A percentile compares a stretch with the other conserved stretches of the same genome.
Conservation (phyloP, 2,329 filamentous ascomycete species). For the Kalaharituber pfeilii region DNA sequence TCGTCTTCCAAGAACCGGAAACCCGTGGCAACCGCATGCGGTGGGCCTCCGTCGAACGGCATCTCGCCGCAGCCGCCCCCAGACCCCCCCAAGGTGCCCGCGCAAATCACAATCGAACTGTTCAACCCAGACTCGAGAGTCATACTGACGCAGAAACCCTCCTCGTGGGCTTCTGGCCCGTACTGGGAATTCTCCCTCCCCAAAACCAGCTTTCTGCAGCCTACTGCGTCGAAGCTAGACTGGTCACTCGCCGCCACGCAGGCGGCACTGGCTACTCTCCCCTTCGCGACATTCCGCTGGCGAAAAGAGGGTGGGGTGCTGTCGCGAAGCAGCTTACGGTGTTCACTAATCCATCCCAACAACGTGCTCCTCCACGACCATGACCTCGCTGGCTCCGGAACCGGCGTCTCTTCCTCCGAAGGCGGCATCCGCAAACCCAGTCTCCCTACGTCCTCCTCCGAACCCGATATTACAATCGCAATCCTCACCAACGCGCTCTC, state of each 20-base stretch:
- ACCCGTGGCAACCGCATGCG: too few species aligned
- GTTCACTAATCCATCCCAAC: slow-evolving; percentile 18
- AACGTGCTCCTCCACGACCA: slow-evolving; percentile 12
- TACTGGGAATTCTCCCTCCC: slow-evolving; percentile 90
- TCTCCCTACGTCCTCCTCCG: slow-evolving; percentile 30
- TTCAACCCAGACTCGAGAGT: slow-evolving; percentile 88
- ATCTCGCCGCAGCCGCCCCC: slow-evolving; percentile 36
- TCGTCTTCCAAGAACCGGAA: slow-evolving; percentile 58
- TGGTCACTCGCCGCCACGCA: slow-evolving; percentile 11
- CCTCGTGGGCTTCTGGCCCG: slow-evolving; percentile 55
- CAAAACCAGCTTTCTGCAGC: slow-evolving; percentile 62
- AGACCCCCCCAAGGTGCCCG: slow-evolving; percentile 44
- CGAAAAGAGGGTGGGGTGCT: slow-evolving; percentile 22
- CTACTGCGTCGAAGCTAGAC: slow-evolving; percentile 63
- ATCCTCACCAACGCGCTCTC: slow-evolving; percentile 41
- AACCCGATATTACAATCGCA: slow-evolving; percentile 90
- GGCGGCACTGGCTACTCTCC: slow-evolving; percentile 13
- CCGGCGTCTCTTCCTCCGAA: neutral
- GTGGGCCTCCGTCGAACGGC: slow-evolving; percentile 37
- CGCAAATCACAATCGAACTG: slow-evolving; percentile 64
- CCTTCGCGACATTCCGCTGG: slow-evolving; percentile 20
- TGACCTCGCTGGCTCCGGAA: slow-evolving; percentile 3
- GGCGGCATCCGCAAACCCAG: neutral
- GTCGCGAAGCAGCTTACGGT: slow-evolving; percentile 18
- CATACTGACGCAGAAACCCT: slow-evolving; percentile 49